Conservation (phyloP, 2,329 filamentous ascomycete species). For the Zasmidium angulare region DNA sequence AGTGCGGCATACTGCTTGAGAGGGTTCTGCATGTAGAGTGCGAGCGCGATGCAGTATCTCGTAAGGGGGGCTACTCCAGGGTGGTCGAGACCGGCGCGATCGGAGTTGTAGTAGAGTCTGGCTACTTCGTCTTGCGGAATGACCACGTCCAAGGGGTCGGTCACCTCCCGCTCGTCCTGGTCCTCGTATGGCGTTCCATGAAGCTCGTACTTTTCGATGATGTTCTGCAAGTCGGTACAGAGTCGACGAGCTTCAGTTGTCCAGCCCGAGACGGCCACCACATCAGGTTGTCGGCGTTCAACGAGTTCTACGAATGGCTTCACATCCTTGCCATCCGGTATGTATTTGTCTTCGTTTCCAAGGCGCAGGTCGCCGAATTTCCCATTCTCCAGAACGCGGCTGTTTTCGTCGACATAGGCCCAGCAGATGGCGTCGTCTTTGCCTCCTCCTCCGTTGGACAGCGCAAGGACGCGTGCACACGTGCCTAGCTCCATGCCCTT, state of each 20-base stretch:
- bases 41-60: constrained; percentile 85
- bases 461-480: constrained; percentile 77
- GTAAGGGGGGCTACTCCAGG: constrained; percentile 75
- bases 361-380: constrained; percentile 76
- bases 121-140: constrained; percentile 96
- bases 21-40: constrained; percentile 90
- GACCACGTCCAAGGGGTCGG: constrained; percentile 80
- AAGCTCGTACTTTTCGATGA: constrained; percentile 75
- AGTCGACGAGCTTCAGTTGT: constrained; percentile 83
- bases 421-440: constrained; percentile 81
- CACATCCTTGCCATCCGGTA: constrained; percentile 64
- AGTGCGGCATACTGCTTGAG: constrained; percentile 95
- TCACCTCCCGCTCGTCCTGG: constrained; percentile 77
- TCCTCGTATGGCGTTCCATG: constrained; percentile 81
- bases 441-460: constrained; percentile 82
- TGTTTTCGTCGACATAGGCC: constrained; percentile 92
- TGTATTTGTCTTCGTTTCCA: constrained; percentile 64
- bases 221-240: constrained; percentile 74
- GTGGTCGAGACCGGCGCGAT: constrained; percentile 75
- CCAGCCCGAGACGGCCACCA: constrained; percentile 85
- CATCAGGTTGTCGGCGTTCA: constrained; percentile 78
- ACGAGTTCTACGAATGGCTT: constrained; percentile 77
- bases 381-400: constrained; percentile 82
- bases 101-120: constrained; percentile 90
- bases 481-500: constrained; percentile 90